Base-by-base conservation (phyloP, 306 rosid species). In the Potentilla sterilis region DNA sequence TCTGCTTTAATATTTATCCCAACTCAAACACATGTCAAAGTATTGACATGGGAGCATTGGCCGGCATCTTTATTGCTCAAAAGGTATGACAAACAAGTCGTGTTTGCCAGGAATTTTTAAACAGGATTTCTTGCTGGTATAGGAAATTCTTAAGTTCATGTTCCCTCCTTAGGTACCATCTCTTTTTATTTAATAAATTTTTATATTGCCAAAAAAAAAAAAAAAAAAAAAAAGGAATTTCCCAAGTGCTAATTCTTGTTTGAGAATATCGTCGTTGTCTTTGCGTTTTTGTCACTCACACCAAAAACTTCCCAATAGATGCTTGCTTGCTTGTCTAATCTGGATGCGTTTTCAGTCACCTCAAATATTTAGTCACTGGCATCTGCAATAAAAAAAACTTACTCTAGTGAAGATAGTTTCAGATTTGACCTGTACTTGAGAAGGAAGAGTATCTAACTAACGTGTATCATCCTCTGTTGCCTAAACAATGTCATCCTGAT, bases 321-420 rank as follows among this genome's bases (percentile, higher is more conserved):
- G 68, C 44, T 63, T 35, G 16, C 35, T 24, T 58, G 38, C 19
- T 28, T n/a, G n/a, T n/a, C n/a, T 34, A 63, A 63, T 35, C 21
- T 15, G 22, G 24, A 35, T 63, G 68, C 68, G 22, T 35, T 63
- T 63, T 63, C 68, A 6, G 68, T 63, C 68, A 35, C 64, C 68
- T 63, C 68, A 35, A 35, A 14, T 19, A 62, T 62, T 4, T 62
- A 62, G 67, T 13, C 22, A 63, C 22, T 35, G 15, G 43, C 44
- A 63, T 63, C 44, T 63, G 22, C 6, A 35, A 63, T 41, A 34
- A 63, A 35, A 35, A 62, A 62, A 32, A 62, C 11, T 24, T 13
- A 28, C 1, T 12, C 19, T 35, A 15, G 68, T 6, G 6, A 41
- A 63, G 44, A 63, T 63, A 63, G 67, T 61, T 61, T 61, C 40